A percentile compares a stretch with the other conserved stretches of the same genome.
Conservation (phyloP, 164 flowering plant genomes). For the Liquidambar formosana region DNA sequence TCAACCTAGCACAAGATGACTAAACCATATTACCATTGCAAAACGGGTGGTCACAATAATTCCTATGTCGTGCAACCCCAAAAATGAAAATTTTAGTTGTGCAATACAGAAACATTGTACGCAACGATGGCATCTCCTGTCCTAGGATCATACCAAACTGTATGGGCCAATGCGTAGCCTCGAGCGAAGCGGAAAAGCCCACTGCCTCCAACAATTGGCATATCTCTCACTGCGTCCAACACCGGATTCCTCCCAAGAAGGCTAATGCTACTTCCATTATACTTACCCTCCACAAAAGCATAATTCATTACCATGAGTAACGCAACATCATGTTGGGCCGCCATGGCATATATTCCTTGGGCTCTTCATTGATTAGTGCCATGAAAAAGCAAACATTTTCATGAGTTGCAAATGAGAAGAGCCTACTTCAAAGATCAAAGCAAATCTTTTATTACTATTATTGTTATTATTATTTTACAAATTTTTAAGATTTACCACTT, state of each 20-base stretch:
- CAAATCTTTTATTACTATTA: too few species aligned
- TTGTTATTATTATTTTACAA: too few species aligned
- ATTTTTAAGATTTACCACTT: too few species aligned
- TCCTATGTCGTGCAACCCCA: too few species aligned
- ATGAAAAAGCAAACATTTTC: too few species aligned
- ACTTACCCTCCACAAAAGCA: conserved; percentile 21
- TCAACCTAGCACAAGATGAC: too few species aligned
- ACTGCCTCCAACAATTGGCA: conserved; percentile 53
- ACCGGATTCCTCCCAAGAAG: conserved; percentile 22
- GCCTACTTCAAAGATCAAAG: too few species aligned
- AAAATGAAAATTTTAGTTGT: too few species aligned
- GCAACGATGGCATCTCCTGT: conserved; percentile 41
- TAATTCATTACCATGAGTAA: conserved; percentile 29
- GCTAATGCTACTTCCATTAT: conserved; percentile 27
- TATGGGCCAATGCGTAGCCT: conserved; percentile 37
- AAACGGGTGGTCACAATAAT: too few species aligned
- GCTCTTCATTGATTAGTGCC: too few species aligned
- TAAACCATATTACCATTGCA: too few species aligned
- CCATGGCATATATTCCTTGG: conserved; percentile 26
- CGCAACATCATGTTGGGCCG: conserved; percentile 16
- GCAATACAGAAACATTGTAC: conserved; percentile 46
- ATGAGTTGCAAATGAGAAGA: too few species aligned
- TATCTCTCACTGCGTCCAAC: conserved; percentile 27
- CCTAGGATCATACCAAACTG: conserved; percentile 17
- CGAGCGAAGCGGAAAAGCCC: conserved; percentile 43